Evolutionary conservation across 129 eudicot genomes (phyloP), one percentile per base, ranked within the genome.

Genomic region (Flaveria linearis): DNA sequence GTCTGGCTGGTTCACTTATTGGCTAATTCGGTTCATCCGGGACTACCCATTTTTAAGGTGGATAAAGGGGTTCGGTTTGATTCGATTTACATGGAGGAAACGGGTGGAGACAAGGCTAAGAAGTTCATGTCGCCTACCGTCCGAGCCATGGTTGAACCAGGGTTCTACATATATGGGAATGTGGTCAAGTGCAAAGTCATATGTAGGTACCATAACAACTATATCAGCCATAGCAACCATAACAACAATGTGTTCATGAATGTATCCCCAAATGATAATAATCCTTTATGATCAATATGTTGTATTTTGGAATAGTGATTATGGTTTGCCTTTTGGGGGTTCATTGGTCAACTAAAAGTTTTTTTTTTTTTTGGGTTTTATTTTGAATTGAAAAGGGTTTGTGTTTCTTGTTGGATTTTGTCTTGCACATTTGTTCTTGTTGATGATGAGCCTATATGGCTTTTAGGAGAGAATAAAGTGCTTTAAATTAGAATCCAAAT

Each of bases 111-210:
- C 39, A 87, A 83, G 80, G 90, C 91, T 0, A 82, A 69, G 76
- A 89, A 74, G 75, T 81, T 91, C 71, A 79, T 82, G 52, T 92
- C 96, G 0, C 39, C 85, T 28, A 76, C 73, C 84, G 93, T 94
- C 65, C 82, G 96, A 55, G 82, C 89, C 83, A 94, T 94, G 99
- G 96, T 94, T 9, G 82, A 88, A 70, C 99, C 99, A 0, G 99
- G 99, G 81, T 94, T 94, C 82, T 94, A 94, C 79, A 93, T 94
- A 7, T 89, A 87, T 46, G 96, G 92, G 14, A 94, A 85, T 82
- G 98, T 94, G 90, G 91, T 88, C 71, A 91, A 94, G 96, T 91
- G 97, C 87, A 94, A 91, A 86, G 98, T 88, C 71, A 81, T 91
- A 65, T 88, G 96, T 84, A 88, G 96, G 89, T 94, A 94, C 49